These are phyloP conservation scores for Pyrus bretschneideri DNA, from an alignment of 306 rosid genomes.

Conservation along the genomic window DNA sequence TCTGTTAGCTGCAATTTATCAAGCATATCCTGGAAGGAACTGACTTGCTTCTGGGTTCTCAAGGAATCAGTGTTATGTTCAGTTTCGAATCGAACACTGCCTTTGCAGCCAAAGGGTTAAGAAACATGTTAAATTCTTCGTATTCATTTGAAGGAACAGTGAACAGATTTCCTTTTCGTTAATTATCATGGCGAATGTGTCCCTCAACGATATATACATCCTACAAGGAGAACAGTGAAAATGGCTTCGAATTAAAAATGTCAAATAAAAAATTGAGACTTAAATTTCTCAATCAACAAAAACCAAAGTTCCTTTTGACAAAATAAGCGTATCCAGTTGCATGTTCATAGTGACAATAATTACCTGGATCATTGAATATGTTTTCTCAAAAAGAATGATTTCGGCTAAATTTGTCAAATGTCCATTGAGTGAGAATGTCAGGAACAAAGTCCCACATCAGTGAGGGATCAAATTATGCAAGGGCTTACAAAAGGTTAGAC, in stretches of 20 bases:
- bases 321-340: background rate
- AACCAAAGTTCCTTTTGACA: background rate
- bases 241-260: background rate
- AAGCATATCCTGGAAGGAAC: constrained; percentile 31
- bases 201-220: constrained; percentile 54
- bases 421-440: constrained; percentile 13
- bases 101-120: constrained; percentile 55
- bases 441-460: too few species aligned
- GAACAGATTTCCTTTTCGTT: constrained; percentile 41
- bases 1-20: background rate
- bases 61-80: constrained; percentile 47
- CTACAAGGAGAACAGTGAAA: constrained; percentile 16
- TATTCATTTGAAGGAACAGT: constrained; percentile 46
- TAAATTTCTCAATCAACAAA: background rate
- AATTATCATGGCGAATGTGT: constrained; percentile 20
- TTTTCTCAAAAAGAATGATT: constrained; percentile 21
- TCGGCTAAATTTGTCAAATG: constrained; percentile 61
- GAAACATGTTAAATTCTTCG: constrained; percentile 60
- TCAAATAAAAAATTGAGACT: background rate
- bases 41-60: constrained; percentile 26
- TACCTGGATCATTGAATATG: constrained; percentile 36
- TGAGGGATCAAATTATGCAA: too few species aligned
- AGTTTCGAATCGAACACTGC: constrained; percentile 35
- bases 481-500: too few species aligned
- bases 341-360: background rate